A percentile compares a stretch with the other conserved stretches of the same genome.
Evolutionary conservation across 164 flowering plant genomes (phyloP).

Genomic region (Chloranthus sessilifolius): DNA sequence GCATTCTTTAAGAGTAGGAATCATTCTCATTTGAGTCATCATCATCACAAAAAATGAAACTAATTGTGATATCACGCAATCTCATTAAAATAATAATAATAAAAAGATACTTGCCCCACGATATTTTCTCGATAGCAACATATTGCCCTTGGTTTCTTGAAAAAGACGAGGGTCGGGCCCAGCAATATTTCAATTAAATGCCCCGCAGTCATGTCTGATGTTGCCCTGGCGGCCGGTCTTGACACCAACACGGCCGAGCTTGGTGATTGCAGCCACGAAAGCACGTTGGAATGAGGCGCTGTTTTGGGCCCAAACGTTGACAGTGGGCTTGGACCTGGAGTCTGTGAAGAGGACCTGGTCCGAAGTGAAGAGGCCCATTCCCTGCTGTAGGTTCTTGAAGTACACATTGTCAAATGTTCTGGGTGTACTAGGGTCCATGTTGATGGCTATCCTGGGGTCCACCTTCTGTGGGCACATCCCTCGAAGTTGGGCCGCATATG

Average conservation of each 20-base stretch:
- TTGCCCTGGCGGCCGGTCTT: conserved; percentile 49
- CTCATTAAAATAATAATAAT: too few relatives aligned
- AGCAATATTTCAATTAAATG: conserved; percentile 26
- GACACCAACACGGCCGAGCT: conserved; percentile 71
- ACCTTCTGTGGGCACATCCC: conserved; percentile 62
- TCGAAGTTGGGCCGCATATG: conserved; percentile 46
- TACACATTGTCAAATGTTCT: conserved; percentile 61
- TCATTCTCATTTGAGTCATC: too few relatives aligned
- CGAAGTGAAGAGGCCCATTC: conserved; percentile 74
- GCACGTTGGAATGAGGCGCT: conserved; percentile 43
- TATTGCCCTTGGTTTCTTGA: too few relatives aligned
- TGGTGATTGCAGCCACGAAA: conserved; percentile 65
- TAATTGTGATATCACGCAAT: too few relatives aligned
- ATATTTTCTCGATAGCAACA: too few relatives aligned
- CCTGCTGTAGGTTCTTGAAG: conserved; percentile 63
- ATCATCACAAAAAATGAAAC: too few relatives aligned
- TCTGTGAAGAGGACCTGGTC: conserved; percentile 75
- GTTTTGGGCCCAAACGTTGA: conserved; percentile 48
- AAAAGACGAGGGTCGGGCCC: too few relatives aligned
- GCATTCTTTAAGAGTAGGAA: too few relatives aligned
- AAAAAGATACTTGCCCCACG: too few relatives aligned
- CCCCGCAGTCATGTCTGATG: conserved; percentile 36
- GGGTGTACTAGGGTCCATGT: conserved; percentile 83
- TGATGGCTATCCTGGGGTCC: conserved; percentile 66
- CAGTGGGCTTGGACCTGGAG: conserved; percentile 46